Percentiles rank a stretch among this genome's conserved stretches.
phyloP scores from a whole-genome alignment of 2,329 filamentous ascomycete species.

The Talaromyces amestolkiae region DNA sequence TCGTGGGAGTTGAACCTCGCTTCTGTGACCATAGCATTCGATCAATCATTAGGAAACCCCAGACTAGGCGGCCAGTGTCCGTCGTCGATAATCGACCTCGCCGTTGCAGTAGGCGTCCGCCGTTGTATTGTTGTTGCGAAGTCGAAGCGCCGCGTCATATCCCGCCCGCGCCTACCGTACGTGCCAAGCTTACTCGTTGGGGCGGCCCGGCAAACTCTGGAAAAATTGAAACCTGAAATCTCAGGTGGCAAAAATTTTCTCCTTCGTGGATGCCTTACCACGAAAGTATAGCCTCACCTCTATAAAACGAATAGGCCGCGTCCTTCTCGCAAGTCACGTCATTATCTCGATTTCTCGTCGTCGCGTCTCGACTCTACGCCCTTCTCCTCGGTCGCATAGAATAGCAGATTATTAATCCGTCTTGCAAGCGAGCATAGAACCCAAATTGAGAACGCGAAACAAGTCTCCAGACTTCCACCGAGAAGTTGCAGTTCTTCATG shows the following conservation, averaged over 20 bases:
- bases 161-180: conserved; percentile 1
- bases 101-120: conserved; percentile 1
- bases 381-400: not conserved
- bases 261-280: conserved; percentile 20
- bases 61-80: not conserved
- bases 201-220: conserved; percentile 2
- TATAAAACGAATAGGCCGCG: conserved; percentile 16
- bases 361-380: not conserved
- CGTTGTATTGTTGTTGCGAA: not conserved
- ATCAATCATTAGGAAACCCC: not conserved
- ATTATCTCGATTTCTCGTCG: not conserved
- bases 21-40: not conserved
- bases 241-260: conserved; percentile 20
- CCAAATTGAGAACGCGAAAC: not conserved
- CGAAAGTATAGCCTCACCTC: conserved; percentile 8
- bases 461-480: conserved; percentile 5
- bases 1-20: conserved; percentile 12
- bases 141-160: conserved; percentile 13
- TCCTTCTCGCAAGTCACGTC: conserved; percentile 4
- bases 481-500: conserved; percentile 15
- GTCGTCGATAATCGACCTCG: not conserved
- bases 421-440: not conserved
- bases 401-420: conserved; percentile 3
- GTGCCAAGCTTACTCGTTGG: conserved; percentile 4
- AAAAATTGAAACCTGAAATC: conserved; percentile 16